Evolutionary conservation across 202 grass and related monocot species (phyloP), one percentile per base, ranked within the genome.

Genomic region (Setaria viridis): DNA sequence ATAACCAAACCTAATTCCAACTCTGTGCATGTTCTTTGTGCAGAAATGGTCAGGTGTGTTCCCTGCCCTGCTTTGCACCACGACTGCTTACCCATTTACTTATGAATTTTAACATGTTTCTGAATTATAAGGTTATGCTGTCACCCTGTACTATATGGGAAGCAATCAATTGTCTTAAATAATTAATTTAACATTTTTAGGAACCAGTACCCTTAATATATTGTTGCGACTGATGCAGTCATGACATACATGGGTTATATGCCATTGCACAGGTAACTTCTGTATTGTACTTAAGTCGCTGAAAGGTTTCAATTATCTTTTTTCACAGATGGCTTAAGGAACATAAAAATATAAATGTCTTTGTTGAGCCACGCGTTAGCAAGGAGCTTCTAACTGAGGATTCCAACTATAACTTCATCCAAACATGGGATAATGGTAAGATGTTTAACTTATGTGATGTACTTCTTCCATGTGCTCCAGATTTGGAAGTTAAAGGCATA

Each of bases 361-460:
- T 99, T 72, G 94, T 99, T 62, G 97, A 99, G 48, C 97, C 97
- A 35, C 89, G 87, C 39, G 88, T 94, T 79, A 96, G 85, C 78
- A 87, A 92, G 64, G 97, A 97, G 85, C 94, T 97, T 47, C 79
- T 94, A 62, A 67, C 72, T 11, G 83, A 93, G 43, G 88, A 95
- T 74, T 76, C 87, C 10, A 90, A 62, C 85, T 87, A 90, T 68
- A 77, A 91, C 62, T 95, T 91, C 20, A 78, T 94, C 74, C 92
- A 94, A 88, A 94, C 97, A 72, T 99, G 97, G 97, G 87, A 93
- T 91, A 68, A 94, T 89, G 97, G 97, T 99, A 84, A 85, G 86
- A 41, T 3, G 59, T 49, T 90, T 51, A 79, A 77, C 59, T 71
- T 20, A 76, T 63, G 25, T 37, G 64, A 72, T 72, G 55, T 39